phyloP scores from a whole-genome alignment of 1,139 yeast species.

The Debaryomyces udenii region DNA sequence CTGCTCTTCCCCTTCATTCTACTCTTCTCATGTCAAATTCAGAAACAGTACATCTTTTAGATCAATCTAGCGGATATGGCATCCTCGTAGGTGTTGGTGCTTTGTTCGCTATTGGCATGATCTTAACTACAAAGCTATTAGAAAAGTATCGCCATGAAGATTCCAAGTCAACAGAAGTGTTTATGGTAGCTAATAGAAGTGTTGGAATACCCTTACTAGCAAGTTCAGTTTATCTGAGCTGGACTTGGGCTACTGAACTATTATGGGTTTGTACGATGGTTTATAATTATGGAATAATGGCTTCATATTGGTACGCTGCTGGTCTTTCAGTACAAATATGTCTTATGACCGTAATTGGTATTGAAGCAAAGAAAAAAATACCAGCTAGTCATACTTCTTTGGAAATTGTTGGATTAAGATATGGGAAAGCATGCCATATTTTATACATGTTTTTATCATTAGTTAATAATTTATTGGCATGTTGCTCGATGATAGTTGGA shows the following conservation, averaged over 20 bases:
- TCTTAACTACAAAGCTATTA: constrained; percentile 29
- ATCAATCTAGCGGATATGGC: constrained; percentile 32
- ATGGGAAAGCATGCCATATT: constrained; percentile 33
- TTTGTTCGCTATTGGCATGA: constrained; percentile 33
- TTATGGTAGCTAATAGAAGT: constrained; percentile 32
- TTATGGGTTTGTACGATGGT: constrained; percentile 30
- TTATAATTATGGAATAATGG: constrained; percentile 31
- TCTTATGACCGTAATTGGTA: constrained; percentile 31
- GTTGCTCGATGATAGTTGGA: constrained; percentile 39
- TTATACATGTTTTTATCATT: constrained; percentile 35
- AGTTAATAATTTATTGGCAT: constrained; percentile 34
- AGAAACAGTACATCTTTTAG: background rate
- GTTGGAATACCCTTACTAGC: constrained; percentile 31
- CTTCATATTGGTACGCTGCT: constrained; percentile 31
- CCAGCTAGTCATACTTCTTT: constrained; percentile 34
- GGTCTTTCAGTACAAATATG: constrained; percentile 33
- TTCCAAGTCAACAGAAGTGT: constrained; percentile 33
- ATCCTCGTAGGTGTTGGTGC: constrained; percentile 34
- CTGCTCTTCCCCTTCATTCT: too few species aligned
- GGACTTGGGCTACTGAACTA: constrained; percentile 39
- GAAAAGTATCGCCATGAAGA: constrained; percentile 29
- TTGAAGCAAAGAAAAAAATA: constrained; percentile 34
- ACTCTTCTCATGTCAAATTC: too few species aligned
- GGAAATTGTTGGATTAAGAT: constrained; percentile 34
- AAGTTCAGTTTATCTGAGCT: constrained; percentile 29